A percentile compares a stretch with the other conserved stretches of the same genome.
These are phyloP conservation scores for Monoraphidium neglectum DNA, from an alignment of 139 green algal genomes.

Conservation along the genomic window DNA sequence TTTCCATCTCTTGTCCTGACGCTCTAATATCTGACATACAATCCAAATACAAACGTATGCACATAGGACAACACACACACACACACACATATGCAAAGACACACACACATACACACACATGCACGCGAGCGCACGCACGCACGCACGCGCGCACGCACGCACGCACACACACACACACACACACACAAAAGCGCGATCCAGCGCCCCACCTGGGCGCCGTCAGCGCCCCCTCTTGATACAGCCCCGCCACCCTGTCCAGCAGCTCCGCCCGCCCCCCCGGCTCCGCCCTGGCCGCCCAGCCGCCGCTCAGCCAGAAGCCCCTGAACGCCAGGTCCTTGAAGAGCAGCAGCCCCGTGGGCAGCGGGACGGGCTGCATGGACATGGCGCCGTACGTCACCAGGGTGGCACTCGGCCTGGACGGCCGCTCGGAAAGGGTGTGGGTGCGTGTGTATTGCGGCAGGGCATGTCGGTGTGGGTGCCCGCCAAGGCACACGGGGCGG, in stretches of 20 bases:
- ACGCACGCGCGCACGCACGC: too few species aligned
- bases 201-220: slow-evolving; percentile 10
- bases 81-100: neutral
- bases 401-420: slow-evolving; percentile 54
- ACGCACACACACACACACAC: neutral
- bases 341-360: slow-evolving; percentile 79
- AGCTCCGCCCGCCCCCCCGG: slow-evolving; percentile 7
- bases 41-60: neutral
- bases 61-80: neutral
- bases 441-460: neutral
- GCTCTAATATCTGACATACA: neutral
- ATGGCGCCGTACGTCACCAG: slow-evolving; percentile 92
- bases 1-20: too few species aligned
- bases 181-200: neutral
- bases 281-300: slow-evolving; percentile 28
- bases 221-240: slow-evolving; percentile 19
- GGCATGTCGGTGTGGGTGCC: neutral
- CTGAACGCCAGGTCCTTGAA: slow-evolving; percentile 84
- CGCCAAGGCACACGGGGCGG: neutral
- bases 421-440: neutral
- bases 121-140: neutral
- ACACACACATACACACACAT: neutral
- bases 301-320: slow-evolving; percentile 86
- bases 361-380: slow-evolving; percentile 73
- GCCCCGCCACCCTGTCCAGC: slow-evolving; percentile 24